These are phyloP conservation scores for Zea mays DNA, from an alignment of 176 grass and related monocot genomes.

Conservation along the genomic window DNA sequence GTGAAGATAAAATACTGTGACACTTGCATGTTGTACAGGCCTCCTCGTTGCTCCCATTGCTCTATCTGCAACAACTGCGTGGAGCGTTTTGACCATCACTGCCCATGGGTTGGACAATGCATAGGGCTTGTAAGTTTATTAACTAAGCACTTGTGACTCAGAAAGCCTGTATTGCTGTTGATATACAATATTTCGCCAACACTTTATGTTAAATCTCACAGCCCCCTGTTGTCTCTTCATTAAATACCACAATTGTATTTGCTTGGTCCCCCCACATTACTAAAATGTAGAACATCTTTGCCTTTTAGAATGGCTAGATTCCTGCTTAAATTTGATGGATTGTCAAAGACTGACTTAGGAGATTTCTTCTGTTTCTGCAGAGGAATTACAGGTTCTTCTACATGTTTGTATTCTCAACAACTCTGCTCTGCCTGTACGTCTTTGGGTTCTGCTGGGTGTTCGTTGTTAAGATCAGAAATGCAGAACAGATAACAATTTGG, in stretches of 20 bases:
- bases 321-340: slow-evolving; percentile 19
- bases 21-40: slow-evolving; percentile 57
- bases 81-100: slow-evolving; percentile 91
- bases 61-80: slow-evolving; percentile 13
- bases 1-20: slow-evolving; percentile 94
- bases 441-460: slow-evolving; percentile 85
- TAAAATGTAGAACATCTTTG: not conserved
- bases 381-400: slow-evolving; percentile 94
- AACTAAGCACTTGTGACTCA: not conserved
- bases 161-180: not conserved
- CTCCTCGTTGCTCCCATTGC: no score
- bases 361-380: slow-evolving; percentile 48
- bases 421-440: slow-evolving; percentile 79
- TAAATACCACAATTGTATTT: not conserved
- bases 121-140: slow-evolving; percentile 81
- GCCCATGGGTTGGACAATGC: slow-evolving; percentile 95
- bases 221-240: not conserved
- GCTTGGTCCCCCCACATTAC: not conserved
- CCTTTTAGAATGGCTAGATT: not conserved
- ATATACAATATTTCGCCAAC: not conserved
- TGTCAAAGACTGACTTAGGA: slow-evolving; percentile 18
- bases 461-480: slow-evolving; percentile 84
- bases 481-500: slow-evolving; percentile 51
- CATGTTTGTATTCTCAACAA: slow-evolving; percentile 94
- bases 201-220: not conserved